Evolutionary conservation across 176 grass and related monocot species (phyloP).

Genomic region (Triticum aestivum): IWGSC_CS_RefSeq_v2.1 NC_057800.1:324530553-324531052

Average conservation of each 20-base stretch:
- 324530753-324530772: slow-evolving; percentile 74
- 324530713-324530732: background rate
- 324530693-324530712: background rate
- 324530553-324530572: too few species aligned
- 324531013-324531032: background rate
- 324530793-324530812: slow-evolving; percentile 54
- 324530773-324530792: slow-evolving; percentile 69
- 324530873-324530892: background rate
- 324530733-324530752: background rate
- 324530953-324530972: background rate
- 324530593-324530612: too few species aligned
- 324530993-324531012: background rate
- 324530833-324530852: slow-evolving; percentile 32
- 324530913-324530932: background rate
- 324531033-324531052: background rate
- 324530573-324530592: too few species aligned
- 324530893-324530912: background rate
- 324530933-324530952: background rate
- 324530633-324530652: background rate
- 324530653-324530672: background rate
- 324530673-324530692: background rate
- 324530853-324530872: background rate
- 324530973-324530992: background rate
- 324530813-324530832: slow-evolving; percentile 94
- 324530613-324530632: too few species aligned